Conservation (phyloP, 1,284 basidiomycete species). For the Sutorius eximius region DNA sequence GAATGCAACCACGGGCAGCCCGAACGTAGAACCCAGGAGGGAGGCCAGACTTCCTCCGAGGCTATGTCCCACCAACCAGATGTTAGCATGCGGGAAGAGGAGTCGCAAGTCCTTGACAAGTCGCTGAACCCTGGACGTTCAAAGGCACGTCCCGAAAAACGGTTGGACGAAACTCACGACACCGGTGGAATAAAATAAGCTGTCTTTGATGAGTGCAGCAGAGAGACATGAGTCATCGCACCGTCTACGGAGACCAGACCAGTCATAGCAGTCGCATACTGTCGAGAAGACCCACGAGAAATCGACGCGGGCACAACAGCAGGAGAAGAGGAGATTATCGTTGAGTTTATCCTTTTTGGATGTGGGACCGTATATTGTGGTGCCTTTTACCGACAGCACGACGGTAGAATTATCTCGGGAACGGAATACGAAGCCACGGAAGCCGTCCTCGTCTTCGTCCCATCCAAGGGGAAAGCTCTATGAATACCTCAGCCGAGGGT, state of each 20-base stretch:
- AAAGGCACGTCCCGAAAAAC: background rate
- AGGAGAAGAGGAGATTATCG: constrained; percentile 96
- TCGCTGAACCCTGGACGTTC: constrained; percentile 35
- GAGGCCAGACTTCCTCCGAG: constrained; percentile 89
- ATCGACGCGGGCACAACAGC: constrained; percentile 94
- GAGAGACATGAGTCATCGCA: constrained; percentile 87
- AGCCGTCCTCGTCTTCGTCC: constrained; percentile 78
- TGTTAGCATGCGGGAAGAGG: constrained; percentile 81
- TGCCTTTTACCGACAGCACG: constrained; percentile 94
- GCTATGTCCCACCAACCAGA: constrained; percentile 92
- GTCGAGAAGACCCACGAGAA: constrained; percentile 81
- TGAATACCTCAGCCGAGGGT: constrained; percentile 3
- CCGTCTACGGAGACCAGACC: constrained; percentile 53
- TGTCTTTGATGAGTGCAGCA: constrained; percentile 83
- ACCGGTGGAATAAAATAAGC: constrained; percentile 86
- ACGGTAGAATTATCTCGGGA: constrained; percentile 81
- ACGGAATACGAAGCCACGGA: constrained; percentile 89
- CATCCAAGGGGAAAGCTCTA: constrained; percentile 91
- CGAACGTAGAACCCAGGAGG: constrained; percentile 89
- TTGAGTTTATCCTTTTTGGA: constrained; percentile 94
- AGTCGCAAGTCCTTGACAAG: constrained; percentile 80
- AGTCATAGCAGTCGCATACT: constrained; percentile 88
- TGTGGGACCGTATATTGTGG: constrained; percentile 79
- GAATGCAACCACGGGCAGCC: constrained; percentile 90
- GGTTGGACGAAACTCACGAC: constrained; percentile 50